Evolutionary conservation across 1,284 basidiomycete species (phyloP), one percentile per base, ranked within the genome.

Genomic region (Thelephora terrestris): DNA sequence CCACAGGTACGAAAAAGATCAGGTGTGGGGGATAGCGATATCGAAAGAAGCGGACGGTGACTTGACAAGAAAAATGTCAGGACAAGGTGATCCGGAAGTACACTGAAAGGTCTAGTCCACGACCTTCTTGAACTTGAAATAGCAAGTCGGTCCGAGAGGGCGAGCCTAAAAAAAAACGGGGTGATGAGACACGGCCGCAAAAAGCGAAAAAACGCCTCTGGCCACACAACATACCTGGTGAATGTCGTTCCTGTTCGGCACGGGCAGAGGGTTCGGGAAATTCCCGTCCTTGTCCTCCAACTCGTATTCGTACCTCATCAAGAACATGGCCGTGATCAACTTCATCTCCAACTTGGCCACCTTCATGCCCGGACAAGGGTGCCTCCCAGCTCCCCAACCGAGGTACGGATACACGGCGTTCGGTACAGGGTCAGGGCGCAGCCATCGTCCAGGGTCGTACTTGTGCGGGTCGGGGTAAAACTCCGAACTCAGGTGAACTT

Each of bases 301-400:
- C 5, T 60, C 57, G 40, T 60, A 64, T 1, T 68, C 62, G 49
- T 61, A 70, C 4, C 57, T 58, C 14, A 58, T 47, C 20, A 68
- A 48, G 7, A 69, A 57, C 21, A 67, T 38, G 3, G 64, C 60
- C 38, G 65, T 47, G 35, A 66, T 59, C 2, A 65, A 45, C 48
- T 69, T 69, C 20, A 69, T 62, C 47, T 67, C 64, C 12, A 70
- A 52, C 52, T 68, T 69, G 14, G 68, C 68, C 3, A 67, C 51
- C 45, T 60, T 59, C 57, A 64, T 64, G 10, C 66, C 67, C 16
- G 55, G 45, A 45, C 66, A 69, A 7, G 64, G 63, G 51, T 65
- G 65, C 16, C 63, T 60, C 21, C 65, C 66, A 36, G 38, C 47
- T 45, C 68, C 69, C 66, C 66, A 70, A 9, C 60, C 69, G 25